Evolutionary conservation across 257 asterid genomes (phyloP).

Genomic region (Prunella vulgaris): DNA sequence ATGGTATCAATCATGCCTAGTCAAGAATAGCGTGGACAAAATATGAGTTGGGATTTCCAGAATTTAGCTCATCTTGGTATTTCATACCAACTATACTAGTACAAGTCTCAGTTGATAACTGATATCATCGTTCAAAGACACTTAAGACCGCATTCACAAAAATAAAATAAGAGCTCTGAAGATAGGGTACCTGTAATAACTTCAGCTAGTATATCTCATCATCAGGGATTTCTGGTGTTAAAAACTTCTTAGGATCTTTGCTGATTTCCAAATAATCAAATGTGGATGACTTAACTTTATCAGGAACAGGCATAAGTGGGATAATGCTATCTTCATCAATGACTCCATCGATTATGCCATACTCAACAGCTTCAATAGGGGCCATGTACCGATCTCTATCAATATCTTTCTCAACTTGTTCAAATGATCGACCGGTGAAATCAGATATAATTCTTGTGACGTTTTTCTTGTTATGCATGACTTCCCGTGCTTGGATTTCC

Average conservation of each 20-base stretch:
- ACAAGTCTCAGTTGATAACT: not conserved
- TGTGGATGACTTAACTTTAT: constrained; percentile 54
- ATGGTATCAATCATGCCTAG: constrained; percentile 5
- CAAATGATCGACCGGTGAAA: constrained; percentile 62
- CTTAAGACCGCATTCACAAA: not conserved
- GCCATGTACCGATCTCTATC: constrained; percentile 93
- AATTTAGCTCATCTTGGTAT: not conserved
- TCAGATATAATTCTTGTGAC: constrained; percentile 58
- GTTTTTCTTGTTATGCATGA: constrained; percentile 75
- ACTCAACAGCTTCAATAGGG: constrained; percentile 93
- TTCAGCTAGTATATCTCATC: constrained; percentile 64
- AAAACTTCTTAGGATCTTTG: constrained; percentile 46
- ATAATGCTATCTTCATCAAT: constrained; percentile 79
- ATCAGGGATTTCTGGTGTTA: constrained; percentile 76
- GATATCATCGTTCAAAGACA: not conserved
- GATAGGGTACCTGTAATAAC: constrained; percentile 31
- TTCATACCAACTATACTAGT: not conserved
- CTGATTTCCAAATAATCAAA: constrained; percentile 58
- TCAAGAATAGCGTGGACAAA: not conserved
- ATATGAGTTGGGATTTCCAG: not conserved
- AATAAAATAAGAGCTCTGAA: not conserved
- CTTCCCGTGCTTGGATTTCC: constrained; percentile 88
- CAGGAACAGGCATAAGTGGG: constrained; percentile 80
- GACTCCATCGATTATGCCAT: constrained; percentile 84
- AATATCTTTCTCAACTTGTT: constrained; percentile 89